phyloP scores from a whole-genome alignment of 2,329 filamentous ascomycete genomes.

The Colletotrichum euphorbiae region DNA sequence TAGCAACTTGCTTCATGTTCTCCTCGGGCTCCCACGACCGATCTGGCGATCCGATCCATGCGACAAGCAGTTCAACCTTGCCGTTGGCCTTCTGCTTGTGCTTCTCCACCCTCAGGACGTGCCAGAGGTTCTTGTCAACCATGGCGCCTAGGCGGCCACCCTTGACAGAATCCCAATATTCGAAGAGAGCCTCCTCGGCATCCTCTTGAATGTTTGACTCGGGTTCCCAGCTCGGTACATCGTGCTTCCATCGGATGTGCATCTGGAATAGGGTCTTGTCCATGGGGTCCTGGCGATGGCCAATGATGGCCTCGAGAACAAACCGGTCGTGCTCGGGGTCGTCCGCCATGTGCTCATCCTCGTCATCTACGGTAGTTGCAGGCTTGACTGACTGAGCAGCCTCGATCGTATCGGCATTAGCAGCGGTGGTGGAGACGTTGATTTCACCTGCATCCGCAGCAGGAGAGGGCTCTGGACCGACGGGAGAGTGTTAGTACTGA shows the following conservation, averaged over 20 bases:
- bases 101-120: constrained; percentile 37
- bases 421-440: constrained; percentile 22
- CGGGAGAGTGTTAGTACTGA: not conserved
- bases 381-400: constrained; percentile 14
- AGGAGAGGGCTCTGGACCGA: not conserved
- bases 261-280: constrained; percentile 45
- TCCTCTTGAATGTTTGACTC: constrained; percentile 50
- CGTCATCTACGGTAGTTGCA: not conserved
- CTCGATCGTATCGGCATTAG: constrained; percentile 20
- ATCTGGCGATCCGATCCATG: constrained; percentile 35
- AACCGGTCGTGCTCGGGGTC: constrained; percentile 17
- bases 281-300: constrained; percentile 30
- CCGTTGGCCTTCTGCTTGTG: constrained; percentile 34
- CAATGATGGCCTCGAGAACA: constrained; percentile 33
- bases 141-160: constrained; percentile 38
- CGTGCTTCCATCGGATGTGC: constrained; percentile 47
- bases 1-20: constrained; percentile 21
- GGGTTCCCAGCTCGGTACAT: constrained; percentile 48
- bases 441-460: constrained; percentile 19
- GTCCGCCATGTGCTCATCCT: constrained; percentile 18
- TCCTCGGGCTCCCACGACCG: constrained; percentile 40
- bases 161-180: constrained; percentile 39
- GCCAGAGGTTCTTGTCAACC: constrained; percentile 39
- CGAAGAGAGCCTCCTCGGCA: constrained; percentile 47
- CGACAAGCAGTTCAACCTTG: constrained; percentile 21